These are phyloP conservation scores for Persicaria maculosa DNA, from an alignment of 148 eudicot species.

Conservation along the genomic window DNA sequence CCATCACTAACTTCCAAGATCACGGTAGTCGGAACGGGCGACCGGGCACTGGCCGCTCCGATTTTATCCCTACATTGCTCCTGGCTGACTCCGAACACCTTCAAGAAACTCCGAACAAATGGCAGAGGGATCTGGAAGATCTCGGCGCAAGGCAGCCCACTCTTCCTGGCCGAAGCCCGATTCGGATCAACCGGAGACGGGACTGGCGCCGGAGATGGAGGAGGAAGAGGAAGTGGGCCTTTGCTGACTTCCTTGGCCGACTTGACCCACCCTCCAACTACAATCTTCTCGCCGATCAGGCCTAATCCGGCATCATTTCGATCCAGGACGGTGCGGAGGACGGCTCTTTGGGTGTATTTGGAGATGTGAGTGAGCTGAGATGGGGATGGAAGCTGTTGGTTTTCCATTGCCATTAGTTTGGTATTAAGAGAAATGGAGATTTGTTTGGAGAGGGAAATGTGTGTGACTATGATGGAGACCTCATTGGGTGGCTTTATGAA, in stretches of 20 bases:
- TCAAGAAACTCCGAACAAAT: constrained; percentile 48
- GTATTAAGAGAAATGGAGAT: background rate
- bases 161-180: constrained; percentile 11
- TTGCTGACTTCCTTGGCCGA: constrained; percentile 61
- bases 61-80: constrained; percentile 24
- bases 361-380: constrained; percentile 27
- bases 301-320: constrained; percentile 50
- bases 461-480: background rate
- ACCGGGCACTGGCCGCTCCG: constrained; percentile 24
- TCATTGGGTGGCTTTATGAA: constrained; percentile 14
- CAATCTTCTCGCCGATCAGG: constrained; percentile 46
- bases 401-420: constrained; percentile 20
- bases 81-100: constrained; percentile 50
- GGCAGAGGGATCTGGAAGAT: constrained; percentile 55
- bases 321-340: constrained; percentile 42
- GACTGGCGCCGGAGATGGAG: constrained; percentile 2
- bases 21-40: constrained; percentile 33
- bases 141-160: constrained; percentile 62
- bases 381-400: constrained; percentile 17
- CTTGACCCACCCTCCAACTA: constrained; percentile 94
- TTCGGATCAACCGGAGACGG: constrained; percentile 1
- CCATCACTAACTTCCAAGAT: constrained; percentile 77
- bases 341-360: constrained; percentile 60
- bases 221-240: constrained; percentile 16
- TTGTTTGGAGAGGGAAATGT: background rate